Evolutionary conservation across 106 monocot genomes (phyloP).

Genomic region (Amphibolis antarctica): DNA sequence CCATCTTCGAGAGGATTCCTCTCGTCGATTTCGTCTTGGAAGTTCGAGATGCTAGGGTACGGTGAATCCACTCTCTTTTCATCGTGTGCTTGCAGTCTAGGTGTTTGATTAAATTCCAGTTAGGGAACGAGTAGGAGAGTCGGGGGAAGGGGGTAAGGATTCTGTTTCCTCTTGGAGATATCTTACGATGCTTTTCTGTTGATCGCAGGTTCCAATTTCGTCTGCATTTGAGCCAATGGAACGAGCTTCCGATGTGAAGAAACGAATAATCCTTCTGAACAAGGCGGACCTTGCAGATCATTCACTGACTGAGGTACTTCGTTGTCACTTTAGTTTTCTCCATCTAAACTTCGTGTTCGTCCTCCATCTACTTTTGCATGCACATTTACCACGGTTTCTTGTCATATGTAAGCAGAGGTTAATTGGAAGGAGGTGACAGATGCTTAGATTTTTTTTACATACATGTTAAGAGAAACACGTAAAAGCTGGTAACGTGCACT

Average conservation of each 20-base stretch:
- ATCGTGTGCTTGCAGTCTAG: not conserved
- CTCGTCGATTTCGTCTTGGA: conserved; percentile 27
- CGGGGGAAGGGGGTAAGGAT: not conserved
- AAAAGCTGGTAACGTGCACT: too few relatives aligned
- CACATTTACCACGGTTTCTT: too few relatives aligned
- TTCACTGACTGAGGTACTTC: conserved; percentile 35
- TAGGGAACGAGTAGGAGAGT: not conserved
- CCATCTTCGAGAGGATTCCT: conserved; percentile 20
- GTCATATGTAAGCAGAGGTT: too few relatives aligned
- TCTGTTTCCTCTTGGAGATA: too few relatives aligned
- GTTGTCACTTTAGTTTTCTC: not conserved
- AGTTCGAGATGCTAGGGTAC: conserved; percentile 35
- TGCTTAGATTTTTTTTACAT: too few relatives aligned
- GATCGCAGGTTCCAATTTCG: conserved; percentile 39
- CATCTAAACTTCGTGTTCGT: too few relatives aligned
- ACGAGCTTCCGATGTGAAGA: conserved; percentile 8
- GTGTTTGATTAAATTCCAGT: conserved; percentile 11
- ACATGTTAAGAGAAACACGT: too few relatives aligned
- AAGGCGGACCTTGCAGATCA: conserved; percentile 63
- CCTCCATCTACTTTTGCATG: too few relatives aligned
- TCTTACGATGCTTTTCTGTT: not conserved
- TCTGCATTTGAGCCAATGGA: conserved; percentile 35
- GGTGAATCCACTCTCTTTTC: not conserved
- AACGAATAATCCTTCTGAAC: conserved; percentile 49
- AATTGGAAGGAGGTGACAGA: too few relatives aligned